Conservation (phyloP, 495 filamentous ascomycete genomes). For the Niebla homalea region DNA sequence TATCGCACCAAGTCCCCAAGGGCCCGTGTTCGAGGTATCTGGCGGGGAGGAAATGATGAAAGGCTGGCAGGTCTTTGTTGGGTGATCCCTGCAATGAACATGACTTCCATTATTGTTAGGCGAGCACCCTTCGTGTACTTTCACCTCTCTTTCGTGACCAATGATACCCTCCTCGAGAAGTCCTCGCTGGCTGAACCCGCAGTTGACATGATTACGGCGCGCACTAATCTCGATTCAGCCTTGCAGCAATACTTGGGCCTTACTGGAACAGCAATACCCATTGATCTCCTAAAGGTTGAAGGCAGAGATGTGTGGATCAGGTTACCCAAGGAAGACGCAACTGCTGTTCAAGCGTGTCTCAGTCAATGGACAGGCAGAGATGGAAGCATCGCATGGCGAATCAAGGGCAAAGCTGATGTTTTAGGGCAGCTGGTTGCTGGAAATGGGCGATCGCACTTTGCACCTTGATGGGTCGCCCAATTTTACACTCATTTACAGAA, state of each 20-base stretch:
- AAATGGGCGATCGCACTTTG: conserved; percentile 19
- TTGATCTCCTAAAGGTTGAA: conserved; percentile 65
- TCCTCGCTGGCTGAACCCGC: conserved; percentile 13
- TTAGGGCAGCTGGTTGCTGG: conserved; percentile 33
- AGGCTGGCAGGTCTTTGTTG: no score
- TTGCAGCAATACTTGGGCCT: conserved; percentile 70
- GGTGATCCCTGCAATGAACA: no score
- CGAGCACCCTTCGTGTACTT: conserved; percentile 36
- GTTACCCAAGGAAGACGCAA: conserved; percentile 54
- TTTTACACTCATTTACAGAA: no score
- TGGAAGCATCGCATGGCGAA: conserved; percentile 39
- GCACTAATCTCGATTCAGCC: conserved; percentile 57
- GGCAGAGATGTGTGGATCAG: conserved; percentile 55
- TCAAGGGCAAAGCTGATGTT: conserved; percentile 43
- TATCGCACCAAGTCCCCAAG: no score
- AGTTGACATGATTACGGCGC: conserved; percentile 62
- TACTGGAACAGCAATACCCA: conserved; percentile 57
- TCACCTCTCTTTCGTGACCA: conserved; percentile 16
- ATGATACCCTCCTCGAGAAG: conserved; percentile 14
- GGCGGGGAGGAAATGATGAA: no score
- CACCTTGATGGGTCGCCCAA: neutral
- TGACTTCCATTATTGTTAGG: conserved; percentile 25
- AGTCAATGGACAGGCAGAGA: conserved; percentile 28
- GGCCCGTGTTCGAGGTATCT: no score
- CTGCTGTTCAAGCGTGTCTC: conserved; percentile 52